Conservation (phyloP, 2,329 filamentous ascomycete species). For the Colletotrichum sp. region DNA sequence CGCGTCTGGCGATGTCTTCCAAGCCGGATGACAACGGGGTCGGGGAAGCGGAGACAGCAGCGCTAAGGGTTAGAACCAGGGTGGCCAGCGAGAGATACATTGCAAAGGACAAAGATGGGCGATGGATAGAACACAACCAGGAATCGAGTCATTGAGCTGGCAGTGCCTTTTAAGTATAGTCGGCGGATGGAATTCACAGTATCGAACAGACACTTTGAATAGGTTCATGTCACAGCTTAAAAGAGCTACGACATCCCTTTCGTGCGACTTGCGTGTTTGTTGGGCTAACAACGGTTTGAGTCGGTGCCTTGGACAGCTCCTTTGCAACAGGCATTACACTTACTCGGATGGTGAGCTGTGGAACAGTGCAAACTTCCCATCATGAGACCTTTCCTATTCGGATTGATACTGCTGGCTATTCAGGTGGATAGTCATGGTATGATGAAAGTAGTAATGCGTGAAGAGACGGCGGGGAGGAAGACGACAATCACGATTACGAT, state of each 20-base stretch:
- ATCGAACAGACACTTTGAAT: not conserved
- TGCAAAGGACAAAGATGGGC: not conserved
- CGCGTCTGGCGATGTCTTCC: not conserved
- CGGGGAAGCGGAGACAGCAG: not conserved
- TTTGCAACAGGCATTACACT: not conserved
- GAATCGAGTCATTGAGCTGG: not conserved
- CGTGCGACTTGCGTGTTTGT: not conserved
- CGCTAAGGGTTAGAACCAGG: not conserved
- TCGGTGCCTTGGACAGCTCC: not conserved
- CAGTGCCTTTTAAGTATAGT: not conserved
- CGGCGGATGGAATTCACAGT: not conserved
- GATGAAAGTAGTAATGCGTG: no score
- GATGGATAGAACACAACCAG: not conserved
- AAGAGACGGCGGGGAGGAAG: no score
- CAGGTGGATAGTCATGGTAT: not conserved
- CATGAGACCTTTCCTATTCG: not conserved
- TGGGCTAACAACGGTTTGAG: not conserved
- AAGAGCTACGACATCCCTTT: not conserved
- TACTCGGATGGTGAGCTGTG: rapidly evolving
- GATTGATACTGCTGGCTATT: not conserved
- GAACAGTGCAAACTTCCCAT: not conserved
- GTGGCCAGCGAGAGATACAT: not conserved
- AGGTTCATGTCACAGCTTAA: not conserved
- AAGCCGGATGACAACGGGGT: not conserved
- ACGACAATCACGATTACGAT: no score